These are phyloP conservation scores for Bryoerythrophyllum caledonicum DNA, from an alignment of 225 moss, liverwort and hornwort species.

Conservation along the genomic window DNA sequence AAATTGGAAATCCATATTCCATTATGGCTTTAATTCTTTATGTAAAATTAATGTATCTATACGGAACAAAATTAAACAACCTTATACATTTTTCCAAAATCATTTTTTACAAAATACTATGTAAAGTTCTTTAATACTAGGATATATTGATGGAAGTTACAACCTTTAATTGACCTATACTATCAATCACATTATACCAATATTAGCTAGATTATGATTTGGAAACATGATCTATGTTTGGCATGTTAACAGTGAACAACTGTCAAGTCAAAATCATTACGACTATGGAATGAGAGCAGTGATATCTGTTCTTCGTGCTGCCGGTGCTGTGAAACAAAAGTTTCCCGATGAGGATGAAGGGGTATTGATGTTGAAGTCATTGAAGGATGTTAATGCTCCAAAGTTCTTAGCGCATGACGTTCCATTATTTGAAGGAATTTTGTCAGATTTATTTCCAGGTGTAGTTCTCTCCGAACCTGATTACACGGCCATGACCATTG, in stretches of 20 bases:
- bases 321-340: slow-evolving; percentile 66
- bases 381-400: slow-evolving; percentile 66
- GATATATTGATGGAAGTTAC: background rate
- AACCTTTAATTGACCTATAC: background rate
- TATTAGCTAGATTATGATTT: background rate
- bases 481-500: slow-evolving; percentile 42
- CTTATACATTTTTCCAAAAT: background rate
- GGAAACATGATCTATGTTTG: background rate
- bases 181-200: no score
- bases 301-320: slow-evolving; percentile 66
- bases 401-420: slow-evolving; percentile 75
- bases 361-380: slow-evolving; percentile 64
- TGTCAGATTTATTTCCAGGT: slow-evolving; percentile 64
- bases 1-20: background rate
- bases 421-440: slow-evolving; percentile 71
- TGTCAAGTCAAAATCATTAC: slow-evolving; percentile 75
- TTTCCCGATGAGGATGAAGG: slow-evolving; percentile 63
- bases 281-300: slow-evolving; percentile 81
- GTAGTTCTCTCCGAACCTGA: slow-evolving; percentile 49
- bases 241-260: slow-evolving; percentile 47
- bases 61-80: background rate
- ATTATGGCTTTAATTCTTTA: background rate
- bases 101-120: fast-evolving
- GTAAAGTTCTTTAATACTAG: background rate
- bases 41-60: background rate